phyloP scores from a whole-genome alignment of 164 flowering plant species.

The Chloranthus sessilifolius region DNA sequence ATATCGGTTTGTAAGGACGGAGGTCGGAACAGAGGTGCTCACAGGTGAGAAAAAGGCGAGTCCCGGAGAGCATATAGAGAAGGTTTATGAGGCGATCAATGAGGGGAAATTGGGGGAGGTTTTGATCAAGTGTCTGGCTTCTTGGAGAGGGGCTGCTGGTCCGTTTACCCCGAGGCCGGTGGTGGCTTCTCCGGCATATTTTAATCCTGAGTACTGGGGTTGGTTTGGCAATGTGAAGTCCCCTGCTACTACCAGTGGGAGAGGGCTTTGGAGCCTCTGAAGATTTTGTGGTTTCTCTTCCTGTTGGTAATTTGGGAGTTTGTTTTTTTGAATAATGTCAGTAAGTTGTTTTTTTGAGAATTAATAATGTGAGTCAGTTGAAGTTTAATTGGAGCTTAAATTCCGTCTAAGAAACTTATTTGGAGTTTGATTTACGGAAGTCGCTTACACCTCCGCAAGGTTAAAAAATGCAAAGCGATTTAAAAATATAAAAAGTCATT shows the following conservation, averaged over 20 bases:
- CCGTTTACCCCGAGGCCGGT: conserved; percentile 23
- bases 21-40: conserved; percentile 36
- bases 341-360: too few species aligned
- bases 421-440: too few species aligned
- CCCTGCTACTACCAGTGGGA: conserved; percentile 22
- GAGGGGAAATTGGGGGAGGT: conserved; percentile 39
- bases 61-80: conserved; percentile 53
- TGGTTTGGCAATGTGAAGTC: conserved; percentile 23
- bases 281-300: too few species aligned
- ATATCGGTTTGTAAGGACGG: conserved; percentile 34
- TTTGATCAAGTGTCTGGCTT: conserved; percentile 29
- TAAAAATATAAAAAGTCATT: too few species aligned
- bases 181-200: conserved; percentile 16
- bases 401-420: too few species aligned
- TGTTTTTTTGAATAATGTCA: too few species aligned
- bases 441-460: too few species aligned
- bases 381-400: too few species aligned
- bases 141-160: conserved; percentile 24
- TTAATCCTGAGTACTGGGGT: conserved; percentile 23
- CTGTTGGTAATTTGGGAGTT: too few species aligned
- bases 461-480: too few species aligned
- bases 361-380: too few species aligned
- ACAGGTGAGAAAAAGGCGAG: conserved; percentile 39
- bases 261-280: conserved; percentile 18
- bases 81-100: conserved; percentile 36